A percentile compares a stretch with the other conserved stretches of the same genome.
These are phyloP conservation scores for Pyrus pyrifolia DNA, from an alignment of 306 rosid species.

Conservation along the genomic window DNA sequence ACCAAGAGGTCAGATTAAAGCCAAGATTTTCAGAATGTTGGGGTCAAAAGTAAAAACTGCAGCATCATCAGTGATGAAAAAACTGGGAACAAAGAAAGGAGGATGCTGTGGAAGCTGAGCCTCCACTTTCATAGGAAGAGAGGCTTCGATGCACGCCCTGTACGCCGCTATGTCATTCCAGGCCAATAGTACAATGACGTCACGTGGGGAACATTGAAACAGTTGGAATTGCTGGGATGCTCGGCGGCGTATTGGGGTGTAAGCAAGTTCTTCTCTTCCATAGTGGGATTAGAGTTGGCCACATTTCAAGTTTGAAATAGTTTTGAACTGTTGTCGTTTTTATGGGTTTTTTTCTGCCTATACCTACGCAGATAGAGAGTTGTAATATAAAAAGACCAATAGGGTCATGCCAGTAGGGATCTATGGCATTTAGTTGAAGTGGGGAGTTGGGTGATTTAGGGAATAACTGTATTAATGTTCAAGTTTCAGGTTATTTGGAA, in stretches of 20 bases:
- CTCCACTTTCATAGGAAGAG: not conserved
- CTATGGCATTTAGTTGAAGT: not conserved
- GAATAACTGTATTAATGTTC: not conserved
- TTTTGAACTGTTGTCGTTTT: not conserved
- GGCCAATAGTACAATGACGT: too few species aligned
- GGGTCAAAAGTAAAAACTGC: not conserved
- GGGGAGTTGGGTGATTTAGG: not conserved
- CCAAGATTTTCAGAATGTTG: not conserved
- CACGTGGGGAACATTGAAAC: too few species aligned
- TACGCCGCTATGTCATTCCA: not conserved
- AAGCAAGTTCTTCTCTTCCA: too few species aligned
- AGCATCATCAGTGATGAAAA: not conserved
- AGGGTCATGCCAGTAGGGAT: not conserved
- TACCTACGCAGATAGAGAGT: too few species aligned
- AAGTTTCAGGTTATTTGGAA: not conserved
- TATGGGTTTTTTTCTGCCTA: not conserved
- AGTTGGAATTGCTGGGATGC: too few species aligned
- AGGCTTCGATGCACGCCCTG: too few species aligned
- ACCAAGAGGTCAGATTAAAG: constrained; percentile 19
- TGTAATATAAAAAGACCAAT: not conserved
- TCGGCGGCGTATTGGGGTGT: too few species aligned
- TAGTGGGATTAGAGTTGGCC: too few species aligned
- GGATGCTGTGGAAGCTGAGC: not conserved
- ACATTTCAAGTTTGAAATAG: not conserved
- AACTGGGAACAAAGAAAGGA: not conserved